A percentile compares a stretch with the other conserved stretches of the same genome.
phyloP scores from a whole-genome alignment of 257 asterid species.

The Solanum pennellii region DNA sequence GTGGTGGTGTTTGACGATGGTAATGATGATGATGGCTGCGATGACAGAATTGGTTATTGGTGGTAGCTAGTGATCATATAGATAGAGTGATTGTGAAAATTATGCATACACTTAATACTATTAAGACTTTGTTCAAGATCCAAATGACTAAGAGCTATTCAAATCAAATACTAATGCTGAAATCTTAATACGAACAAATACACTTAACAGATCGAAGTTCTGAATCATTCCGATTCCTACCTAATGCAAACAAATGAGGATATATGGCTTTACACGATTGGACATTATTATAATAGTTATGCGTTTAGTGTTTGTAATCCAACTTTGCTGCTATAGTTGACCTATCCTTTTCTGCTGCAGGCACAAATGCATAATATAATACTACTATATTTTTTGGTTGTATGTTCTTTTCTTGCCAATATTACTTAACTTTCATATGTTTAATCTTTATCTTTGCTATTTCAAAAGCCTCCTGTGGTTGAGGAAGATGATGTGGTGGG shows the following conservation, averaged over 20 bases:
- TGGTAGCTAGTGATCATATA: background rate
- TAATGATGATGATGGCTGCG: background rate
- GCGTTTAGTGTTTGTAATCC: background rate
- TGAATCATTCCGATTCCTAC: background rate
- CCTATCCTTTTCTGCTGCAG: background rate
- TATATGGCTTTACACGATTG: background rate
- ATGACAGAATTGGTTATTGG: background rate
- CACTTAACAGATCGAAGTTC: background rate
- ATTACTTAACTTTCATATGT: background rate
- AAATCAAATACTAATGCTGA: background rate
- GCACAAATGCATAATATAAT: background rate
- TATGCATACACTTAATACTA: background rate
- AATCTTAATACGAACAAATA: background rate
- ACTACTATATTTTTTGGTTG: background rate
- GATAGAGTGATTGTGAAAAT: background rate
- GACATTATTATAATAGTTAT: background rate
- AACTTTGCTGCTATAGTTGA: background rate
- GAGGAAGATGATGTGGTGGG: conserved; percentile 21
- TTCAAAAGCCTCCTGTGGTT: background rate
- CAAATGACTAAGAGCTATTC: too few species aligned
- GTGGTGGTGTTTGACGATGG: background rate
- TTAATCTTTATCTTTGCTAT: background rate
- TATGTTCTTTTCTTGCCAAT: background rate
- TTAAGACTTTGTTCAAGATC: background rate
- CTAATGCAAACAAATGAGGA: background rate